Percentiles rank a stretch among this genome's conserved stretches.
phyloP scores from a whole-genome alignment of 768 basidiomycete genomes.

The Mycena galopus region DNA sequence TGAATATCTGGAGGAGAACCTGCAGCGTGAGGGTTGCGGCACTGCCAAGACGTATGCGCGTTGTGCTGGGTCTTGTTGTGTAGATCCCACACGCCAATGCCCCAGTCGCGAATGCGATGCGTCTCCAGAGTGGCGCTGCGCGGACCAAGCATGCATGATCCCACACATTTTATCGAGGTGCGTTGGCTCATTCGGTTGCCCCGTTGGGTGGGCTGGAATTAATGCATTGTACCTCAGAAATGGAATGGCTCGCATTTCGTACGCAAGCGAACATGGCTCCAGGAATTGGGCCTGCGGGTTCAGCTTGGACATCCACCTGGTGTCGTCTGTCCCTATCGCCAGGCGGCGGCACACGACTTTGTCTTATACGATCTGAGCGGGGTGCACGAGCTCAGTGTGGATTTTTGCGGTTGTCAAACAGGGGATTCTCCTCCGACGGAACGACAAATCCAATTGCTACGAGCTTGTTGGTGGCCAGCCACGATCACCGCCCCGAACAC shows the following conservation, averaged over 20 bases:
- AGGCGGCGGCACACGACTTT: neutral
- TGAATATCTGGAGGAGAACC: neutral
- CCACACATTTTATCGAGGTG: conserved; percentile 15
- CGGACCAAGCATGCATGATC: neutral
- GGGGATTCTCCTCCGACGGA: neutral
- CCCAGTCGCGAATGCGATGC: neutral
- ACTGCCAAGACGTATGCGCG: neutral
- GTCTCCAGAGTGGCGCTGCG: neutral
- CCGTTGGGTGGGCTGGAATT: neutral
- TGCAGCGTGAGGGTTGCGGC: neutral
- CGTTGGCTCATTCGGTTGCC: too few species aligned
- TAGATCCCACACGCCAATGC: neutral
- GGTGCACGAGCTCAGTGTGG: conserved; percentile 26
- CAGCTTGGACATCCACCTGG: conserved; percentile 27
- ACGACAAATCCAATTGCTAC: conserved; percentile 20
- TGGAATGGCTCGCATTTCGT: conserved; percentile 15
- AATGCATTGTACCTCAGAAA: neutral
- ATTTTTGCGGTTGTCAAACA: conserved; percentile 10
- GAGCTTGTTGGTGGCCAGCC: conserved; percentile 29
- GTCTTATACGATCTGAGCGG: conserved; percentile 21
- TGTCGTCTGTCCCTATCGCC: neutral
- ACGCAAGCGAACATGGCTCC: conserved; percentile 4
- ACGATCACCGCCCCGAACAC: conserved; percentile 12
- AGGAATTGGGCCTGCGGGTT: conserved; percentile 21
- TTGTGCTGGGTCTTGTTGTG: neutral